Base-by-base conservation (phyloP, 202 grass and related monocot species). In the Eragrostis tef region DNA sequence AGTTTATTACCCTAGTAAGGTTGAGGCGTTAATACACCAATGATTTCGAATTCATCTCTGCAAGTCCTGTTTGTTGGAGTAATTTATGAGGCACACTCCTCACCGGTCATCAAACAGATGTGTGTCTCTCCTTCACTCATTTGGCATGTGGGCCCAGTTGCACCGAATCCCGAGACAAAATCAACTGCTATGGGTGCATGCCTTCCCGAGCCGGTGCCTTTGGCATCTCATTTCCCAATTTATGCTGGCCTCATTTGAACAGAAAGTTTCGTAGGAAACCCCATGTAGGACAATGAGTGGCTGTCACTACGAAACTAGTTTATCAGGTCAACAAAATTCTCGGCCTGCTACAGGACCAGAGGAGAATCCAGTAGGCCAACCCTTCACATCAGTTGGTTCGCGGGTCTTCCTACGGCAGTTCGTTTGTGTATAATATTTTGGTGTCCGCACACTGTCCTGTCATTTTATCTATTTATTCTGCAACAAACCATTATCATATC, bases 301-400 rank as follows among this genome's bases (percentile, higher is more conserved):
- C 24, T 15, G 5, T 62, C 15, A 29, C 12, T 62, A 29, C 25
- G 59, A 62, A 3, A 60, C 4, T 26, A 59, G 25, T 11, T 57
- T 9, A 29, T 78, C 48, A 69, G 24, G 41, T 1, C 50, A 17
- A 13, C 20, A 52, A 60, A 79, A 12, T 54, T 8, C 5, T 10
- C 6, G 16, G 4, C 64, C 56, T 6, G 22, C 3, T 27, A 53
- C 11, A 15, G 21, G 12, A 11, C 6, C 6, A 27, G 22, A 46
- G 31, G 29, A 27, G 50, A 67, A 86, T 81, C 77, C 67, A 86
- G 84, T 80, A 80, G 84, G 68, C n/a, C 56, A 80, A 24, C 42
- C 26, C 60, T 81, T 70, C 52, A 54, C 41, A 60, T 81, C 77
- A 36, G 70, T 49, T 74, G 12, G 77, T 43, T 86, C 27, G 27